Evolutionary conservation across 2,329 filamentous ascomycete genomes (phyloP).

Genomic region (Sporothrix globosa): DNA sequence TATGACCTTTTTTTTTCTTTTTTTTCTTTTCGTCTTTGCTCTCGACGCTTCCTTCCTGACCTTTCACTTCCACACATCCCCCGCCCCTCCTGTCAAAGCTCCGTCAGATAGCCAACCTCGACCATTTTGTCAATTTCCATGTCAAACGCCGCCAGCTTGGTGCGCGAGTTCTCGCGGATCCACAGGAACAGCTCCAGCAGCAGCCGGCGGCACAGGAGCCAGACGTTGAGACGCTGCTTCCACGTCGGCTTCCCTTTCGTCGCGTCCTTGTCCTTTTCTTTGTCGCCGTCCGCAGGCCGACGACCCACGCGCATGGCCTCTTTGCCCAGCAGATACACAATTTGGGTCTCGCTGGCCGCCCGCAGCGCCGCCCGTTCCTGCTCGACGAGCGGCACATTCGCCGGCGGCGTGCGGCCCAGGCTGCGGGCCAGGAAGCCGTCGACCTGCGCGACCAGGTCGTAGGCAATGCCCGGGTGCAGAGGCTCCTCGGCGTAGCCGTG

Average conservation of each 20-base stretch:
- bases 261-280: not conserved
- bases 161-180: slow-evolving; percentile 66
- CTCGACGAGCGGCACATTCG: not conserved
- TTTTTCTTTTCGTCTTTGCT: no score
- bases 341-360: slow-evolving; percentile 52
- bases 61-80: no score
- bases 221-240: slow-evolving; percentile 9
- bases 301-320: slow-evolving; percentile 59
- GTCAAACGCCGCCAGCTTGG: slow-evolving; percentile 66
- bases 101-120: slow-evolving; percentile 71
- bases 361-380: slow-evolving; percentile 50
- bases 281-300: slow-evolving; percentile 22
- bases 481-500: slow-evolving; percentile 76
- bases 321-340: slow-evolving; percentile 64
- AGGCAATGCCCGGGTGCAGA: slow-evolving; percentile 64
- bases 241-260: not conserved
- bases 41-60: no score
- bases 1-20: no score
- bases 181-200: slow-evolving; percentile 63
- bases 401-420: slow-evolving; percentile 32
- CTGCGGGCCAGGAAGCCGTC: slow-evolving; percentile 49
- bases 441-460: slow-evolving; percentile 61
- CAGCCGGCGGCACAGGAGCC: slow-evolving; percentile 49
- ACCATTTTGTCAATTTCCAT: slow-evolving; percentile 64
- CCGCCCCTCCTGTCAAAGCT: slow-evolving; percentile 50